These are phyloP conservation scores for Crinitomyces ghanaensis DNA, from an alignment of 805 yeast species.

Conservation along the genomic window DNA sequence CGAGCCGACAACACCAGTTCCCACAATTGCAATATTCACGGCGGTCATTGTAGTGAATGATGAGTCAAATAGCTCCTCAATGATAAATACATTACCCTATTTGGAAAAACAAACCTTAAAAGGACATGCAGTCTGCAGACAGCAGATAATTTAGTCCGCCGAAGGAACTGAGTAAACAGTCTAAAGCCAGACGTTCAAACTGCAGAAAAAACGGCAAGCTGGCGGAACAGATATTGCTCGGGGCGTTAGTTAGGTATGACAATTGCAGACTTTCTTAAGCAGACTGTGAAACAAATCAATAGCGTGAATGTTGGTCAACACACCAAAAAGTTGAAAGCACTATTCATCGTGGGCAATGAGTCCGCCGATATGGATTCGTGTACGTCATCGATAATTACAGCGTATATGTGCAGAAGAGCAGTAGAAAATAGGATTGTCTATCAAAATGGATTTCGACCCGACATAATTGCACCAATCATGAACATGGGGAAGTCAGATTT, in stretches of 20 bases:
- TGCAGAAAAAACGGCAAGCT: too few relatives aligned
- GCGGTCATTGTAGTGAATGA: constrained; percentile 13
- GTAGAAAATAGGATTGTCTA: constrained; percentile 17
- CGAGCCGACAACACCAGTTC: constrained; percentile 92
- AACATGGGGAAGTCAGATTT: constrained; percentile 63
- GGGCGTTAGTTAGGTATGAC: too few relatives aligned
- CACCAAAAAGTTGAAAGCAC: constrained; percentile 3
- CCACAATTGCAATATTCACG: constrained; percentile 62
- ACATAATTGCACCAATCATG: constrained; percentile 52
- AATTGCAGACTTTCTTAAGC: too few relatives aligned
- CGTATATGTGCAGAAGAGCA: constrained; percentile 40
- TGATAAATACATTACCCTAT: too few relatives aligned
- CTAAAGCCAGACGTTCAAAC: too few relatives aligned
- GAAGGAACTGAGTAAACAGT: too few relatives aligned
- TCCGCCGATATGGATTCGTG: constrained; percentile 74
- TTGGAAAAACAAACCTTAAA: too few relatives aligned
- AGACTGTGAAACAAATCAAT: too few relatives aligned
- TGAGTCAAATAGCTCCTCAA: too few relatives aligned
- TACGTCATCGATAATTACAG: constrained; percentile 59
- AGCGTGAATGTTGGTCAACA: too few relatives aligned
- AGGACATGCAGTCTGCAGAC: background rate
- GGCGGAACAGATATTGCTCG: too few relatives aligned
- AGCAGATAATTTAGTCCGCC: background rate
- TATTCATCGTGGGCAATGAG: constrained; percentile 67
- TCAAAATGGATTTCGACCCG: constrained; percentile 11